Base-by-base conservation (phyloP, 176 grass and related monocot genomes). In the Poa annua region DNA sequence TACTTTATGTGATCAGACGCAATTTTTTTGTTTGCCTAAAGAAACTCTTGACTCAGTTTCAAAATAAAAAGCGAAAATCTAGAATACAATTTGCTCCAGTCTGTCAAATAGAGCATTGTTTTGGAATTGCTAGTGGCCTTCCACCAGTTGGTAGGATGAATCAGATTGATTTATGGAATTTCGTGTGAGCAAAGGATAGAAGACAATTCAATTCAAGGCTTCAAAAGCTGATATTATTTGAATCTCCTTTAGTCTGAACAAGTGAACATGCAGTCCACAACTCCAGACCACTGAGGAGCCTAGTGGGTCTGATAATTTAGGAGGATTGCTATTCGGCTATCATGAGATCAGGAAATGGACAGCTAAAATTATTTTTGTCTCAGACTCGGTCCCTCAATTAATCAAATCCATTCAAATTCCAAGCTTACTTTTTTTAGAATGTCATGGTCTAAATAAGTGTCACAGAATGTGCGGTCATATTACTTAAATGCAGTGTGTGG, bases 181-280 rank as follows among this genome's bases (percentile, higher is more conserved):
- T 9, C 2, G 15, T 54, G 20, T 11, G 36, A 5, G 5, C 42
- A 71, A 33, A 13, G 3, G 8, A 25, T 8, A 26, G 4, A 25
- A 8, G 45, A 29, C 1, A 32, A 73, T 14, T 48, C 0, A 17
- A 25, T 13, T 47, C 44, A 47, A 47, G 44, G 44, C 44, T 29
- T 49, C 69, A 73, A 11, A 73, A 11, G 44, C 45, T 74, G 44
- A 50, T 17, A 50, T 71, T 49, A 51, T 68, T 44, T 57, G 22
- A 4, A 70, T 21, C 17, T 65, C 21, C 11, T 67, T 71, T 78
- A 78, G 52, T 11, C 42, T 88, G 48, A 22, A 71, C 74, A 56
- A 79, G 66, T 88, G 48, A 22, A 71, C 74, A 56, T 84, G 66
- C 25, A 74, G 22, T 35, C 66, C 74, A 66, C 24, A 66, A 74